Conservation (phyloP, 768 basidiomycete genomes). For the Mycena filopes region DNA sequence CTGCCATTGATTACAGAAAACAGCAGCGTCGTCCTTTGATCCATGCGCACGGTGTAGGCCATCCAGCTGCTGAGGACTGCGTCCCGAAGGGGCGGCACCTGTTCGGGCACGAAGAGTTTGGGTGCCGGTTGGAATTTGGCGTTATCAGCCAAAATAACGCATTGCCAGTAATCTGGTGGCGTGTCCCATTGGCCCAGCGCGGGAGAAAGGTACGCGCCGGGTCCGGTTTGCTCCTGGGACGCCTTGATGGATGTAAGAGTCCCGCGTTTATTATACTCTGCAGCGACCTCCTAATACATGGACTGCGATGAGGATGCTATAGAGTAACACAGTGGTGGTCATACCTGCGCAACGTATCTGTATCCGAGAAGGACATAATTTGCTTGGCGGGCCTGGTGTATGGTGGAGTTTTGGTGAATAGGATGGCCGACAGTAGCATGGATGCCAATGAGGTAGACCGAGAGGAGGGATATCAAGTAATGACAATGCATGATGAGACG, state of each 20-base stretch:
- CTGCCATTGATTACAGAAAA: neutral
- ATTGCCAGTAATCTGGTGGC: neutral
- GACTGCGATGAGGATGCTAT: too few relatives aligned
- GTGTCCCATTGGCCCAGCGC: neutral
- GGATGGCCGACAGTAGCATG: too few relatives aligned
- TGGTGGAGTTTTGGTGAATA: too few relatives aligned
- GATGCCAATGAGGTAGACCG: too few relatives aligned
- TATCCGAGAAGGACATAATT: neutral
- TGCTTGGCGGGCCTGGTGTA: neutral
- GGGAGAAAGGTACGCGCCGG: neutral
- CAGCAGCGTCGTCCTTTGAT: neutral
- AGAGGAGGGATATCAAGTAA: too few relatives aligned
- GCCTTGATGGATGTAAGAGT: neutral
- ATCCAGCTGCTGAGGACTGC: too few relatives aligned
- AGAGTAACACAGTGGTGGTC: too few relatives aligned
- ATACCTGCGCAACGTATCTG: neutral
- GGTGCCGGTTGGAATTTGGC: neutral
- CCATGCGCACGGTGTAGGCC: neutral
- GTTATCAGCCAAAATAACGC: neutral
- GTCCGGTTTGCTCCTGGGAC: neutral
- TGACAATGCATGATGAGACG: slow-evolving; percentile 1
- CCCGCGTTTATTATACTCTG: neutral
- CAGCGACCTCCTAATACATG: neutral
- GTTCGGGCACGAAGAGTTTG: slow-evolving; percentile 4
- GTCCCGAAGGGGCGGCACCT: too few relatives aligned